Percentiles rank a stretch among this genome's conserved stretches.
Conservation (phyloP, 257 asterid genomes). For the Jaltomata sinuosa region DNA sequence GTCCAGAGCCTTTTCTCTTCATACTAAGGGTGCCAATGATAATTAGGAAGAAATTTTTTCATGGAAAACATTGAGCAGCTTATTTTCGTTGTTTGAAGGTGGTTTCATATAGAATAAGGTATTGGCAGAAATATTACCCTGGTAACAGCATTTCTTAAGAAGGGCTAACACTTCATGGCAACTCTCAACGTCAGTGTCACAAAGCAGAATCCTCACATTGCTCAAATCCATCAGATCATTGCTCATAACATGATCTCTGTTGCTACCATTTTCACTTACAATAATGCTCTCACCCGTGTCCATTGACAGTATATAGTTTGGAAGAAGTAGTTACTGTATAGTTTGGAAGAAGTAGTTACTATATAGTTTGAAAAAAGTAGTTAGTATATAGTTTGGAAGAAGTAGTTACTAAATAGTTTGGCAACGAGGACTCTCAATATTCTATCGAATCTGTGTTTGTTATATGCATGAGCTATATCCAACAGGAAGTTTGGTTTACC, state of each 20-base stretch:
- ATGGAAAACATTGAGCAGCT: background rate
- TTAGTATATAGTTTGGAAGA: background rate
- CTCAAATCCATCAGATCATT: conserved; percentile 11
- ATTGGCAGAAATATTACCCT: conserved; percentile 25
- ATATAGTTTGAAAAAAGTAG: background rate
- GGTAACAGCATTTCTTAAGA: conserved; percentile 47
- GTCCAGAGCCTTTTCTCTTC: conserved; percentile 23
- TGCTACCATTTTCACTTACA: background rate
- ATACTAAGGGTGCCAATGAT: background rate
- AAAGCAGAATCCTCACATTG: conserved; percentile 40
- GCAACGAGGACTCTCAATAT: background rate
- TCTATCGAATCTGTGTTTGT: background rate
- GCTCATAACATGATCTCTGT: background rate
- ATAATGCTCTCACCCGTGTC: conserved; percentile 6
- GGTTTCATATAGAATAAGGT: background rate
- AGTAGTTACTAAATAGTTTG: background rate
- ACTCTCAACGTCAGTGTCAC: conserved; percentile 41
- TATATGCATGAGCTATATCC: background rate
- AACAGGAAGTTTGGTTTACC: conserved; percentile 24
- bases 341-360: background rate
- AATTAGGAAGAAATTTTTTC: background rate
- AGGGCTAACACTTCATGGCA: conserved; percentile 34
- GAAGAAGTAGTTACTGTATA: background rate
- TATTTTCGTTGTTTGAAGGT: background rate
- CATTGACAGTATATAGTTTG: conserved; percentile 2